Percentiles rank a stretch among this genome's conserved stretches.
phyloP scores from a whole-genome alignment of 2,329 filamentous ascomycete genomes.

The Claviceps arundinis region DNA sequence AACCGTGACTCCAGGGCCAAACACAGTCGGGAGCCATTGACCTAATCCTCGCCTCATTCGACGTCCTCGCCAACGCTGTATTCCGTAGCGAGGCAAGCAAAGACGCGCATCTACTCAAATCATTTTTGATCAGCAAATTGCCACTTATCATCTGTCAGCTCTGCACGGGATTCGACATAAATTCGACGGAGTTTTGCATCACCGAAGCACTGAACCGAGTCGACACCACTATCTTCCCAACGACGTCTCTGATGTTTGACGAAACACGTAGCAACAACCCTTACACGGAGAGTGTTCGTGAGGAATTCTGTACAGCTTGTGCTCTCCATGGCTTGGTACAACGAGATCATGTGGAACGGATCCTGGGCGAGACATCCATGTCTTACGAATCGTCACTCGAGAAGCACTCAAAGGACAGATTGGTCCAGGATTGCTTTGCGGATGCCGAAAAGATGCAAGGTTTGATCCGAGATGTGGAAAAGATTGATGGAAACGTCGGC shows the following conservation, averaged over 20 bases:
- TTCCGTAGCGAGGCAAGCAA: slow-evolving; percentile 47
- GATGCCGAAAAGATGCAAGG: slow-evolving; percentile 65
- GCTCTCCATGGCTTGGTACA: slow-evolving; percentile 76
- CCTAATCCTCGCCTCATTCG: slow-evolving; percentile 77
- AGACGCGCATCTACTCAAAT: slow-evolving; percentile 62
- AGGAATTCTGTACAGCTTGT: slow-evolving; percentile 81
- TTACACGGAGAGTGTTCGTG: slow-evolving; percentile 44
- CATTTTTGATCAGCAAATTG: slow-evolving; percentile 65
- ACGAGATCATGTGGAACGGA: slow-evolving; percentile 60
- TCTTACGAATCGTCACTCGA: slow-evolving; percentile 62
- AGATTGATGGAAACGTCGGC: slow-evolving; percentile 82
- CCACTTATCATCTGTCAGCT: slow-evolving; percentile 40
- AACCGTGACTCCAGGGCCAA: slow-evolving; percentile 44
- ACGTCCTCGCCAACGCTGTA: slow-evolving; percentile 76
- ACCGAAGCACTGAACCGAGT: slow-evolving; percentile 64
- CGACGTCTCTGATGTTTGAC: slow-evolving; percentile 45
- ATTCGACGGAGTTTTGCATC: slow-evolving; percentile 59
- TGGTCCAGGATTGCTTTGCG: slow-evolving; percentile 64
- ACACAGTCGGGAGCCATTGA: slow-evolving; percentile 67
- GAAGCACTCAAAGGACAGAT: slow-evolving; percentile 61
- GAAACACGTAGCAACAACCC: slow-evolving; percentile 43
- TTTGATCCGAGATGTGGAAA: slow-evolving; percentile 70
- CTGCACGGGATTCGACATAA: slow-evolving; percentile 46
- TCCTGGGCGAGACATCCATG: slow-evolving; percentile 76
- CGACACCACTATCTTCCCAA: slow-evolving; percentile 63